These are phyloP conservation scores for Glutinoglossum americanum DNA, from an alignment of 495 filamentous ascomycete genomes.

Conservation along the genomic window DNA sequence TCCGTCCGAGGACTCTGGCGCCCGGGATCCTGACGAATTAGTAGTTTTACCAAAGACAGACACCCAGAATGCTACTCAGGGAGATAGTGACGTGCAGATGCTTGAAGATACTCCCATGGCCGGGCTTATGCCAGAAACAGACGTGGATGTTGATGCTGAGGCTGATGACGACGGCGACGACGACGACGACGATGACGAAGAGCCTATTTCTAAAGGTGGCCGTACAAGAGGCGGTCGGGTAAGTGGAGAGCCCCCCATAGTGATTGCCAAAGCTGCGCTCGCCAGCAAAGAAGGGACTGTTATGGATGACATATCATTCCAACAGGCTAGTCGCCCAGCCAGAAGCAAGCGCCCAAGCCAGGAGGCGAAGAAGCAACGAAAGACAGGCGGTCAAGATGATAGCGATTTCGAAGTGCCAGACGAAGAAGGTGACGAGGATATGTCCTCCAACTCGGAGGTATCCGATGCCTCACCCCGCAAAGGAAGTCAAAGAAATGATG, in stretches of 20 bases:
- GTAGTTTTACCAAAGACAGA: slow-evolving; percentile 6
- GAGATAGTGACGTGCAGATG: slow-evolving; percentile 18
- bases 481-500: slow-evolving; percentile 16
- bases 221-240: slow-evolving; percentile 17
- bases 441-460: not conserved
- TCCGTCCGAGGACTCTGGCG: not conserved
- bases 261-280: not conserved
- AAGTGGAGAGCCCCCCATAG: not conserved
- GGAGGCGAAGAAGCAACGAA: slow-evolving; percentile 13
- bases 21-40: not conserved
- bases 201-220: slow-evolving; percentile 25
- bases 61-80: slow-evolving; percentile 22
- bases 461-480: not conserved
- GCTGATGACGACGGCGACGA: slow-evolving; percentile 36
- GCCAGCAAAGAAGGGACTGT: not conserved
- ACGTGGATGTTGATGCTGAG: slow-evolving; percentile 11
- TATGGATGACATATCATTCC: not conserved
- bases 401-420: slow-evolving; percentile 57
- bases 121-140: slow-evolving; percentile 21
- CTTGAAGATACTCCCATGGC: slow-evolving; percentile 22
- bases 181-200: slow-evolving; percentile 52
- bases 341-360: slow-evolving; percentile 11
- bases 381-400: slow-evolving; percentile 34
- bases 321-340: not conserved
- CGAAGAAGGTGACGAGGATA: not conserved